Evolutionary conservation across 73 alveolate species (phyloP).

Genomic region (Urostyla sp.): DNA sequence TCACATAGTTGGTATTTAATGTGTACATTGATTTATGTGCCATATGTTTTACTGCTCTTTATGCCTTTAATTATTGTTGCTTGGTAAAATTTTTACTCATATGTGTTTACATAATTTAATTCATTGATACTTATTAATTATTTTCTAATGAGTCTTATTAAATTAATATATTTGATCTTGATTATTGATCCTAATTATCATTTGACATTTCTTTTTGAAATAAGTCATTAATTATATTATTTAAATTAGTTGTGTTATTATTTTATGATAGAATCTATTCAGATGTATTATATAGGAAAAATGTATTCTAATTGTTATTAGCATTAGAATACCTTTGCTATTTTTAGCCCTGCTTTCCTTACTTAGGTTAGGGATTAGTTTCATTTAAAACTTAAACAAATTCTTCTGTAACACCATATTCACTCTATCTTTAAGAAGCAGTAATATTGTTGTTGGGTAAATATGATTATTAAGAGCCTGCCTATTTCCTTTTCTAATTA

Average conservation of each 20-base stretch:
- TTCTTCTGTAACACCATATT: too few relatives aligned
- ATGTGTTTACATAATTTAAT: not conserved
- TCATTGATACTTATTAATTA: not conserved
- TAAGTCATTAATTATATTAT: conserved; percentile 23
- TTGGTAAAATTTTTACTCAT: not conserved
- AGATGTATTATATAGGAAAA: too few relatives aligned
- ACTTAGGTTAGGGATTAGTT: too few relatives aligned
- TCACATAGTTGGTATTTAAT: not conserved
- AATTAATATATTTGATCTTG: conserved; percentile 5
- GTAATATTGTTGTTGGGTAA: too few relatives aligned
- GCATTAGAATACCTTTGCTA: too few relatives aligned
- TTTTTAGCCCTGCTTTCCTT: too few relatives aligned
- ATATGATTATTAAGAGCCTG: too few relatives aligned
- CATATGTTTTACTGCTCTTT: conserved; percentile 35
- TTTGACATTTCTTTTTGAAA: not conserved
- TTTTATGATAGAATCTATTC: not conserved
- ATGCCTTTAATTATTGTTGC: not conserved
- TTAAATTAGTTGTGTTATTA: not conserved
- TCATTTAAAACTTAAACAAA: too few relatives aligned
- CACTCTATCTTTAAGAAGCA: too few relatives aligned
- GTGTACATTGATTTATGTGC: conserved; percentile 50
- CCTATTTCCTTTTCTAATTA: not conserved
- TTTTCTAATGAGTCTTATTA: conserved; percentile 43
- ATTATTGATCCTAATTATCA: conserved; percentile 24
- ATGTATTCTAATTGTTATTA: too few relatives aligned